Conservation (phyloP, 2,329 filamentous ascomycete genomes). For the Basipetospora sp. region DNA sequence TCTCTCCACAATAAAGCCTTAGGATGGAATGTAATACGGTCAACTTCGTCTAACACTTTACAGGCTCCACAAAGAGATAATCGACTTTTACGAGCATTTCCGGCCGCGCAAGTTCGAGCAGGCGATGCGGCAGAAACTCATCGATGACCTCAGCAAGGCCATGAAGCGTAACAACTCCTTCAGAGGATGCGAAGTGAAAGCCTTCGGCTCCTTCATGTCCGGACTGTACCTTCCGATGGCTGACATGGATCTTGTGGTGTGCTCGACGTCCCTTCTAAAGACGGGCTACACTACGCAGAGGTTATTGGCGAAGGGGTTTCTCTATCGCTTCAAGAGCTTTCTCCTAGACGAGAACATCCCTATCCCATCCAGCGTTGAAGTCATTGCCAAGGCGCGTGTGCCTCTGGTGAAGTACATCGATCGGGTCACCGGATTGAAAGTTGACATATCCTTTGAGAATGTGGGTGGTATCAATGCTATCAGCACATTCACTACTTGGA, state of each 20-base stretch:
- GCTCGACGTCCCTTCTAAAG: slow-evolving; percentile 43
- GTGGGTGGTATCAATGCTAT: slow-evolving; percentile 66
- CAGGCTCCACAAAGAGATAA: slow-evolving; percentile 77
- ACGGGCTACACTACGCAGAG: slow-evolving; percentile 33
- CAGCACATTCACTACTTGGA: slow-evolving; percentile 69
- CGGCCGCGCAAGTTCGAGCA: slow-evolving; percentile 65
- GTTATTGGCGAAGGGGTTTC: slow-evolving; percentile 30
- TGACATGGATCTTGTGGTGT: slow-evolving; percentile 86
- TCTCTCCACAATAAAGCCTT: background rate
- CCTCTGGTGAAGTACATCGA: slow-evolving; percentile 89
- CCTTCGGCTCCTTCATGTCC: slow-evolving; percentile 90
- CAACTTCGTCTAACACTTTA: background rate
- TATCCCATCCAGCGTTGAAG: slow-evolving; percentile 42
- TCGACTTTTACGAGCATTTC: slow-evolving; percentile 78
- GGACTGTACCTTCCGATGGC: slow-evolving; percentile 57
- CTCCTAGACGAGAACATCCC: slow-evolving; percentile 44
- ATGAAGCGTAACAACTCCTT: slow-evolving; percentile 41
- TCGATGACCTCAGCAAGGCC: slow-evolving; percentile 49
- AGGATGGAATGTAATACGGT: too few relatives aligned
- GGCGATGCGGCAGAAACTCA: slow-evolving; percentile 54
- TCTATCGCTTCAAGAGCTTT: slow-evolving; percentile 49
- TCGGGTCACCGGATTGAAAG: slow-evolving; percentile 57
- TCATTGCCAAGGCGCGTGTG: slow-evolving; percentile 65
- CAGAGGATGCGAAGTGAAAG: slow-evolving; percentile 46
- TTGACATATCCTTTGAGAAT: slow-evolving; percentile 94